Base-by-base conservation (phyloP, 2,329 filamentous ascomycete genomes). In the Dissoconium aciculare region DNA sequence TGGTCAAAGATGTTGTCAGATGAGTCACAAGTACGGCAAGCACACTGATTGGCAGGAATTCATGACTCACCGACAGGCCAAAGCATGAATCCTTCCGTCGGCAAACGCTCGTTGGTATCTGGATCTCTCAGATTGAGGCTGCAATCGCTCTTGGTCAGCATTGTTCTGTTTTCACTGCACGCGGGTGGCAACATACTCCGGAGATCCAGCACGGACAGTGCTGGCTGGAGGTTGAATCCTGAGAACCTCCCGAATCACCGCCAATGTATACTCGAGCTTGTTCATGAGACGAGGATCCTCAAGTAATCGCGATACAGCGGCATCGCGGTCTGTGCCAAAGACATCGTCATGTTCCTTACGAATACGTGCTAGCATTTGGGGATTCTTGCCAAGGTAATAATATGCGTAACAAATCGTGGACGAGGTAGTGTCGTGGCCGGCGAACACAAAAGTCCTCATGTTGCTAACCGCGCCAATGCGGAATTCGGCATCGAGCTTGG, bases 191-290 rank as follows among this genome's bases (percentile, higher is more conserved):
- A n/a, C n/a, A 24, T 21, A 35, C 42, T 32, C 38, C 29, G 17
- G 24, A n/a, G 10, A 5, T 30, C 19, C 55, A n/a, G 36, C 26
- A 12, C 65, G 58, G 14, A 61, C 53, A 2, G 58, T 59, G 12
- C 56, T 59, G 0, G 51, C 66, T 1, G 67, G 59, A 0, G 66
- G 63, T 39, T 61, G 67, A 17, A 71, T 42, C 4, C 68, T 58
- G 3, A 72, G 52, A 1, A 59, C 57, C 47, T 73, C 69, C 35
- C 66, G 66, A 37, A 69, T 57, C 5, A 68, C 57, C 15, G 65
- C 66, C 4, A 50, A 51, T 3, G 66, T 67, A 44, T 67, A 71
- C 1, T 58, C 55, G 14, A 72, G 54, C 25, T 59, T 52, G 45
- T 65, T 67, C 29, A 72, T 53, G 3, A 64, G 52, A 15, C 56